Evolutionary conservation across 2,329 filamentous ascomycete genomes (phyloP).

Genomic region (Myrmaecium sp.): DNA sequence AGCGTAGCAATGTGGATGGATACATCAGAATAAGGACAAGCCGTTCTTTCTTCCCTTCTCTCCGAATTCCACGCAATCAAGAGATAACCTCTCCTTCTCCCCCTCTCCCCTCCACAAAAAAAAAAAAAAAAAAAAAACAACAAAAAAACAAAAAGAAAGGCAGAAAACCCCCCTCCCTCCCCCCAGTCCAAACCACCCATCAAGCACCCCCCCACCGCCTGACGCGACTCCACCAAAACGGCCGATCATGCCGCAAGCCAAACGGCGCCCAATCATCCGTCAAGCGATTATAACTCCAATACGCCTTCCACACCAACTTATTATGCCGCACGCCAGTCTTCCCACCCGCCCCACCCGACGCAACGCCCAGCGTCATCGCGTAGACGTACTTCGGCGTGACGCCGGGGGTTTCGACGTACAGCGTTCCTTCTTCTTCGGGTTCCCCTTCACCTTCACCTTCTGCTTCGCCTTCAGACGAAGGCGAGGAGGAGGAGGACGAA

Average conservation of each 20-base stretch:
- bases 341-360: constrained; percentile 41
- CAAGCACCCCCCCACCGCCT: constrained; percentile 43
- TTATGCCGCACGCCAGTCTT: constrained; percentile 57
- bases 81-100: too few species aligned
- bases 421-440: constrained; percentile 21
- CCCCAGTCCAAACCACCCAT: too few species aligned
- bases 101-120: too few species aligned
- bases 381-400: constrained; percentile 66
- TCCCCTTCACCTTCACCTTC: constrained; percentile 8
- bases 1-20: too few species aligned
- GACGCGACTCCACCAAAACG: constrained; percentile 45
- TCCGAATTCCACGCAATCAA: too few species aligned
- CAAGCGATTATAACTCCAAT: constrained; percentile 77
- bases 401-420: constrained; percentile 78
- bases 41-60: too few species aligned
- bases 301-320: constrained; percentile 75
- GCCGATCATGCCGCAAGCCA: constrained; percentile 41
- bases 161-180: too few species aligned
- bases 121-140: too few species aligned
- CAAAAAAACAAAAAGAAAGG: too few species aligned
- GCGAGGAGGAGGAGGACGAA: constrained; percentile 1
- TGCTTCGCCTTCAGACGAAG: constrained; percentile 5
- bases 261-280: constrained; percentile 89
- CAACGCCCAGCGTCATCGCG: constrained; percentile 54
- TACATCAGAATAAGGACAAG: too few species aligned